Evolutionary conservation across 192 early-diverging fungal genomes (phyloP).

Genomic region (Backusella morwellensis): DNA sequence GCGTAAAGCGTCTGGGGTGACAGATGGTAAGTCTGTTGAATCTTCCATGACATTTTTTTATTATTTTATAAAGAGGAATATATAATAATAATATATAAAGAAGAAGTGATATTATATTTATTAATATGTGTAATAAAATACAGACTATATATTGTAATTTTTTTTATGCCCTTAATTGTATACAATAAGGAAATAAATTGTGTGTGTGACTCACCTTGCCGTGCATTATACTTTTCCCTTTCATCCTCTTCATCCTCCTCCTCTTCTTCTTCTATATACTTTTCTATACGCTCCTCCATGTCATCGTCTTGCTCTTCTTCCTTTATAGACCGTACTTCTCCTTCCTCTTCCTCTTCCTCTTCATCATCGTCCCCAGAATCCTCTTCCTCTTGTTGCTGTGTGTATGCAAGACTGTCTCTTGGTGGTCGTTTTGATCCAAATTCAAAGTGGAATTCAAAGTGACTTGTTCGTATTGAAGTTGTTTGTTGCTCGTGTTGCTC

Average conservation of each 20-base stretch:
- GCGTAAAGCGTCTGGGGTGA: conserved; percentile 44
- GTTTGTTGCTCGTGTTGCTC: neutral
- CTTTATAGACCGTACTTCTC: neutral
- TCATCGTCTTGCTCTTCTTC: neutral
- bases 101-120: neutral
- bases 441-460: conserved; percentile 16
- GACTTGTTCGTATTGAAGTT: neutral
- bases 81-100: neutral
- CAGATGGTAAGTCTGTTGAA: conserved; percentile 3
- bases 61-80: neutral
- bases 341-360: neutral
- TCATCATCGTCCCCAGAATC: neutral
- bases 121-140: neutral
- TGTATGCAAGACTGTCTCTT: neutral
- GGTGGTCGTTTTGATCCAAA: conserved; percentile 16
- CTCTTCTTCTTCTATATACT: neutral
- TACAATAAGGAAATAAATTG: neutral
- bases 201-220: neutral
- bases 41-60: conserved; percentile 3
- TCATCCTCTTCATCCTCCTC: neutral
- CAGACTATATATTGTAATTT: neutral
- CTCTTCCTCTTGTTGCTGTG: neutral
- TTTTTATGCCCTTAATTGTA: neutral
- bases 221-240: neutral
- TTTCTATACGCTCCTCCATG: neutral